phyloP scores from a whole-genome alignment of 2,329 filamentous ascomycete genomes.

The Colletotrichum australisinense region DNA sequence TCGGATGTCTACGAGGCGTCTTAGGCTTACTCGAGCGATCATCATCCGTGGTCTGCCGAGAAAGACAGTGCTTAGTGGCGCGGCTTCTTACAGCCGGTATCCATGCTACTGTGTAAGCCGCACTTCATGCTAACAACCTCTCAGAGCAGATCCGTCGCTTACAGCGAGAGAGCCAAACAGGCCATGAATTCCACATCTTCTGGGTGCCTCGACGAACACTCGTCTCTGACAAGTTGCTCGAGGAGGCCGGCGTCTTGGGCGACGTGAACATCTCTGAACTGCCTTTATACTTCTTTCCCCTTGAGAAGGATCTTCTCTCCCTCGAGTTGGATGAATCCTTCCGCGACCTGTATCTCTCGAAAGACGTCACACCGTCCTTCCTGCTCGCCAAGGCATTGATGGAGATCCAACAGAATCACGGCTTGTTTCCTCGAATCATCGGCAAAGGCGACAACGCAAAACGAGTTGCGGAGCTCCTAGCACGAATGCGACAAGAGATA shows the following conservation, averaged over 20 bases:
- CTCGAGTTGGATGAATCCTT: slow-evolving; percentile 91
- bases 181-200: slow-evolving; percentile 96
- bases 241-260: slow-evolving; percentile 92
- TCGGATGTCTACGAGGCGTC: background rate
- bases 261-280: slow-evolving; percentile 92
- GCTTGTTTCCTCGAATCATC: slow-evolving; percentile 92
- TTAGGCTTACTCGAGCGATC: background rate
- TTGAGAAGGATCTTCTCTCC: slow-evolving; percentile 92
- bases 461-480: slow-evolving; percentile 84
- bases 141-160: slow-evolving; percentile 91
- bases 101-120: slow-evolving; percentile 41
- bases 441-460: slow-evolving; percentile 97
- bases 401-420: slow-evolving; percentile 91
- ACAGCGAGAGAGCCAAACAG: slow-evolving; percentile 86
- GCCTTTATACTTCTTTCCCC: slow-evolving; percentile 87
- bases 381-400: slow-evolving; percentile 92
- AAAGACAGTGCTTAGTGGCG: slow-evolving; percentile 57
- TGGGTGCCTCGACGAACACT: slow-evolving; percentile 95
- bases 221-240: slow-evolving; percentile 89
- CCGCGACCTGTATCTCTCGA: slow-evolving; percentile 86
- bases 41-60: background rate
- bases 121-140: slow-evolving; percentile 49
- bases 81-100: slow-evolving; percentile 42
- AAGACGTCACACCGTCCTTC: slow-evolving; percentile 92
- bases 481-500: slow-evolving; percentile 92